Base-by-base conservation (phyloP, 1,284 basidiomycete genomes). In the Ustilago sp. region DNA sequence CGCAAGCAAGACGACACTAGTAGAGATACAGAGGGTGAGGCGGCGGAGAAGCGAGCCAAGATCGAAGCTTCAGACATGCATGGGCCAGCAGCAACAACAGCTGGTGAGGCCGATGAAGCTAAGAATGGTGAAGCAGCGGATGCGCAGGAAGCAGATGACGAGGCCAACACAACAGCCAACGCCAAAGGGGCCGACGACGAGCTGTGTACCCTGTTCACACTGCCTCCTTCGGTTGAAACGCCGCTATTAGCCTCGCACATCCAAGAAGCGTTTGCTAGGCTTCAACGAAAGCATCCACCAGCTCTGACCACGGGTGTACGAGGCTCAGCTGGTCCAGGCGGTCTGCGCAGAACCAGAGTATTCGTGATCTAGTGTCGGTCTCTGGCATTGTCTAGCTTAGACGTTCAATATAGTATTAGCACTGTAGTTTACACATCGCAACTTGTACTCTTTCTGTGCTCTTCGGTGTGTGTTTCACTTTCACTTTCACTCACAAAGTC, bases 261-360 rank as follows among this genome's bases (percentile, higher is more conserved):
- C 54, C 82, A 79, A 43, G 84, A 84, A 59, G 83, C 84, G 0
- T 85, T 85, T 50, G 70, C 83, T 1, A 60, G 80, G 35, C 66
- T 84, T 31, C 83, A 85, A 62, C 67, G 80, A 17, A 73, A 63
- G 39, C 70, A 73, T 39, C 60, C 70, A 8, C 63, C 74, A 7
- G 66, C 81, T 1, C 65, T 84, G 31, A 54, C 70, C 19, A 63
- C 70, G 17, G 78, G 79, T 12, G 41, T 70, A 7, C 39, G 78
- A 35, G 72, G 69, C n/a, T 77, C 77, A 0, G 73, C 81, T 3
- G 74, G 76, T 3, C 73, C 77, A 35, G 82, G 82, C n/a, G 82
- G 82, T 2, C 63, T 83, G 12, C 73, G 81, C 28, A 62, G 82
- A 35, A 83, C 82, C 6, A 59, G 80, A 19, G 80, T 82, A 28